These are phyloP conservation scores for Jaltomata sinuosa DNA, from an alignment of 257 asterid species.

Conservation along the genomic window DNA sequence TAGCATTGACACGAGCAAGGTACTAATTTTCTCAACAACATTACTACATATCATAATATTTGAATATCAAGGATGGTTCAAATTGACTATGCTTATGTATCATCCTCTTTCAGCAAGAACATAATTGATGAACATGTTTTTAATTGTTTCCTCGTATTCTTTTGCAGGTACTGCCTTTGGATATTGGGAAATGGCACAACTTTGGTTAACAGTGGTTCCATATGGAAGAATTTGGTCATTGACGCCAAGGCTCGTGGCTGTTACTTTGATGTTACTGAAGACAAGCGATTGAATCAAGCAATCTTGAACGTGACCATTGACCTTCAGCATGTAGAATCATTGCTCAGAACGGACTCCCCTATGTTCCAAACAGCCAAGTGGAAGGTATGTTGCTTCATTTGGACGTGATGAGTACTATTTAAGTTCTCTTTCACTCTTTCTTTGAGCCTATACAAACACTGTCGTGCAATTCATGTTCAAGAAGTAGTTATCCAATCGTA, in stretches of 20 bases:
- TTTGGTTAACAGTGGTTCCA: constrained; percentile 35
- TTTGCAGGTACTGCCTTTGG: constrained; percentile 56
- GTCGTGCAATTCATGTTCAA: too few relatives aligned
- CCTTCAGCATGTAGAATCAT: constrained; percentile 12
- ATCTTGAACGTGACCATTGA: constrained; percentile 25
- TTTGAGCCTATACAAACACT: too few relatives aligned
- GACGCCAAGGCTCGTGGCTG: constrained; percentile 48
- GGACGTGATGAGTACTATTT: too few relatives aligned
- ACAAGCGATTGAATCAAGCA: constrained; percentile 25
- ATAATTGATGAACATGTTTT: not conserved
- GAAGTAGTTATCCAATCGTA: too few relatives aligned
- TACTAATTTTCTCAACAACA: constrained; percentile 20
- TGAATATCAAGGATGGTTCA: not conserved
- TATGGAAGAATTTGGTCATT: constrained; percentile 44
- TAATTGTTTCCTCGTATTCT: not conserved
- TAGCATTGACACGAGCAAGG: constrained; percentile 72
- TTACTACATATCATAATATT: constrained; percentile 13
- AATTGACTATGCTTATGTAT: too few relatives aligned
- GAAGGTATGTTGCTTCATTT: not conserved
- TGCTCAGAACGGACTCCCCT: constrained; percentile 18
- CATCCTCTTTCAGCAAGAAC: too few relatives aligned
- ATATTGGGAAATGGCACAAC: constrained; percentile 51
- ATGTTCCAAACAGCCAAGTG: not conserved
- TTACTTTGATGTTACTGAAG: constrained; percentile 36
- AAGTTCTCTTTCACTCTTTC: too few relatives aligned